Percentiles rank a stretch among this genome's conserved stretches.
phyloP scores from a whole-genome alignment of 2,329 filamentous ascomycete genomes.

The Chaetothyriales sp. region DNA sequence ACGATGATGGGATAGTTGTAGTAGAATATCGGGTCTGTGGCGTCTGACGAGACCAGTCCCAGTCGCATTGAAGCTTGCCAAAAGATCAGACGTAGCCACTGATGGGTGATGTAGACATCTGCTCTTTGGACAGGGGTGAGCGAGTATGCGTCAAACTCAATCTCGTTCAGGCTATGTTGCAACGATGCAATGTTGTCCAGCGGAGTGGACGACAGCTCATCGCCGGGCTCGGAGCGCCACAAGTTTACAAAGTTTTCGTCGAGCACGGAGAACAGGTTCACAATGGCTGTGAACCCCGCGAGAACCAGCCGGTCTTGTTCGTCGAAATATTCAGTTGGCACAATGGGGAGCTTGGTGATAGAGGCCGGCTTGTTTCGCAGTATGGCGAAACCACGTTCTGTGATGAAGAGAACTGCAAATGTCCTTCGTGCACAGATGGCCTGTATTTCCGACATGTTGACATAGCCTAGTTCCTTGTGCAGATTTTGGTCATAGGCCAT shows the following conservation, averaged over 20 bases:
- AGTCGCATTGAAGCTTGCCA: conserved; percentile 57
- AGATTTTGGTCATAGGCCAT: conserved; percentile 15
- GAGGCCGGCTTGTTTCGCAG: conserved; percentile 16
- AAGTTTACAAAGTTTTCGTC: conserved; percentile 17
- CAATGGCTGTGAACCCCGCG: conserved; percentile 14
- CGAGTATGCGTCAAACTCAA: conserved; percentile 20
- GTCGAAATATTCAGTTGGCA: conserved; percentile 16
- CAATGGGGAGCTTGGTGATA: conserved; percentile 11
- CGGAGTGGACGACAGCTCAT: conserved; percentile 6
- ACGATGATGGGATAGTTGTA: conserved; percentile 50
- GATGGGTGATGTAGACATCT: conserved; percentile 51
- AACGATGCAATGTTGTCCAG: conserved; percentile 14
- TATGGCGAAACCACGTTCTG: conserved; percentile 16
- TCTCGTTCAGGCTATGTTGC: conserved; percentile 15
- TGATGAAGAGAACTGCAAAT: conserved; percentile 16
- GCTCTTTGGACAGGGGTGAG: conserved; percentile 50
- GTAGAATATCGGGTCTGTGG: conserved; percentile 43
- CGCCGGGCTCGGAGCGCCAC: conserved; percentile 9
- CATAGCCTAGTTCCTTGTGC: conserved; percentile 11
- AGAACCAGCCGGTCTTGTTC: conserved; percentile 15
- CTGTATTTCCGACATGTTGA: conserved; percentile 10
- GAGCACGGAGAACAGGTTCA: conserved; percentile 15
- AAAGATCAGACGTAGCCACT: conserved; percentile 56
- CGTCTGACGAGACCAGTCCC: conserved; percentile 45
- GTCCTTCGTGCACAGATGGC: conserved; percentile 16